Base-by-base conservation (phyloP, 345 rosid species). In the Brassica cretica region DNA sequence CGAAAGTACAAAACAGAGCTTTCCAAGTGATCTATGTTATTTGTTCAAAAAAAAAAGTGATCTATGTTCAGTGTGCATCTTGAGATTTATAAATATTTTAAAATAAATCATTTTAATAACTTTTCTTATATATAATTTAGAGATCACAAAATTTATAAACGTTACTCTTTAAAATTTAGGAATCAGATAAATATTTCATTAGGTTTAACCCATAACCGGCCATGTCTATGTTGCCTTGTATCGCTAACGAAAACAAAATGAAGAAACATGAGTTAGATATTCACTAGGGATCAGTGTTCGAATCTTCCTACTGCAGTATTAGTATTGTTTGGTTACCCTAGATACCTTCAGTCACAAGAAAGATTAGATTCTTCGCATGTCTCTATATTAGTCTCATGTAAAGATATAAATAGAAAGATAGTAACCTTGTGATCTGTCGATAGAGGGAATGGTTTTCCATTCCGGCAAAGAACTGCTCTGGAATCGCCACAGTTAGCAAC, bases 401-500 rank as follows among this genome's bases (percentile, higher is more conserved):
- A 62, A 2, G 18, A 37, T 2, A 6, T 29, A 19, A 12, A 68
- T 25, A 24, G 6, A 64, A 2, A 64, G 51, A 41, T 5, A 19
- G 49, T 62, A 24, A 89, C 98, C 91, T 92, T 94, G 72, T 94
- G 98, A 81, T 94, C 97, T 16, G 78, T 66, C 5, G 98, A 90
- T 70, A 92, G 82, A 0, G 96, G 88, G 1, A 94, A 6, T 11
- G 97, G 87, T 69, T 76, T 88, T 58, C 97, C 93, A 8, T 87
- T 84, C 0, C 95, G 88, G 41, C 93, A 89, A 12, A 92, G 87
- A 53, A 92, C 92, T 0, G 97, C 97, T 58, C 98, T 86, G 0
- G 98, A 94, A 69, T 94, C 98, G 4, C 98, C 98, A 21, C 97
- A 90, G 70, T 94, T 94, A 2, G 98, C 90, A 7, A 90, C 89